These are phyloP conservation scores for Sarocladiaceae sp. DNA, from an alignment of 2,329 filamentous ascomycete genomes.

Conservation along the genomic window DNA sequence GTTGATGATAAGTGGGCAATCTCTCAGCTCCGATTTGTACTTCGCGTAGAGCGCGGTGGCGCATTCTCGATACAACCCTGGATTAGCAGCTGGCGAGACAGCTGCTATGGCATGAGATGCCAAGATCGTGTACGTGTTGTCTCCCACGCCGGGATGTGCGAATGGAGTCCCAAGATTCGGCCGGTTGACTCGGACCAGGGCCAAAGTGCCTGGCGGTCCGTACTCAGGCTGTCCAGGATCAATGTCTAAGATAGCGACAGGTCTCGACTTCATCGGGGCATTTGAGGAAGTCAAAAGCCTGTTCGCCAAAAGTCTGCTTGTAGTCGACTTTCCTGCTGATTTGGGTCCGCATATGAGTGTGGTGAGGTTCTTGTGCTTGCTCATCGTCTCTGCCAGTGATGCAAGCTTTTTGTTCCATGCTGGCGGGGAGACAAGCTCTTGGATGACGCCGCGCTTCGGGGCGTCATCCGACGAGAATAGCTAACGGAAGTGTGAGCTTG, in stretches of 20 bases:
- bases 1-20: conserved; percentile 61
- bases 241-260: conserved; percentile 61
- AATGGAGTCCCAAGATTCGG: conserved; percentile 64
- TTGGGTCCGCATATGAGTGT: conserved; percentile 64
- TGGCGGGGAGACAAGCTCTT: conserved; percentile 49
- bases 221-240: conserved; percentile 76
- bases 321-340: conserved; percentile 70
- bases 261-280: conserved; percentile 9
- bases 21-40: conserved; percentile 41
- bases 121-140: conserved; percentile 34
- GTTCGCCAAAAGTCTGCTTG: conserved; percentile 61
- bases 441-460: conserved; percentile 42
- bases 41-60: conserved; percentile 54
- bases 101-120: conserved; percentile 62
- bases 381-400: conserved; percentile 28
- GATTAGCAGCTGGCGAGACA: conserved; percentile 58
- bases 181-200: conserved; percentile 53
- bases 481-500: conserved; percentile 30
- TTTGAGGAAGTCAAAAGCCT: conserved; percentile 47
- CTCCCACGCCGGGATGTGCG: conserved; percentile 43
- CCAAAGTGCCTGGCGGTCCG: conserved; percentile 61
- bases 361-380: conserved; percentile 28
- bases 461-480: conserved; percentile 47
- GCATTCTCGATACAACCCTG: conserved; percentile 60
- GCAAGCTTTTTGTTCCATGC: conserved; percentile 57